Evolutionary conservation across 371 early-diverging fungal genomes (phyloP), one percentile per base, ranked within the genome.

Genomic region (Dichotomocladium elegans): DNA sequence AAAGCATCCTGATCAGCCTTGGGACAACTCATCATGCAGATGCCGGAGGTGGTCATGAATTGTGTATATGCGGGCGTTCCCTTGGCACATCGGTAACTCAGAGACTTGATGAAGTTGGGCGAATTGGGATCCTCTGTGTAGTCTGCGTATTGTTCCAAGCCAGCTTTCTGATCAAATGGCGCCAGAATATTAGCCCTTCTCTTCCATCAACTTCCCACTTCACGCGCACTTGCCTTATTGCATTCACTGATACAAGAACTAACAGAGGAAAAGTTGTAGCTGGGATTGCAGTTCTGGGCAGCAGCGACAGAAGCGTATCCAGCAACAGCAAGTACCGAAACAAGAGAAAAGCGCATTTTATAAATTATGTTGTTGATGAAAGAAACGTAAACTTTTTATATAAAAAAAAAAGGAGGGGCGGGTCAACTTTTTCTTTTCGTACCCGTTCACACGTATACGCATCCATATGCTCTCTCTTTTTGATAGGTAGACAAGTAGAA

Each of bases 11-110:
- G 65, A 25, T 74, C 68, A 9, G 33, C 42, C 8, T 35, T 14
- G 26, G 58, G 46, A 42, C 74, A 73, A 0, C 43, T 51, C 57
- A 58, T 59, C 65, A 62, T 61, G 51, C 74, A 73, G 19, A 58
- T 60, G 15, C 74, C 70, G 22, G 68, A 65, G 15, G 58, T 22
- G 24, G 66, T 70, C 70, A 69, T 69, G 47, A 63, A 73, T 19
- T 61, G 34, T 0, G 33, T 48, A 41, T 67, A 67, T 29, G 67
- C 53, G n/a, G 55, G 41, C 4, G 67, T 61, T 3, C 61, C 62
- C 17, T 62, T 56, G 31, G 48, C 65, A 41, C 67, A 70, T 27
- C 57, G 34, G 33, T 56, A 63, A 2, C 50, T 26, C 11, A 69
- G 51, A 0, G 68, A 69, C 30, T 60, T 47, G 43, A 73, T 56